Base-by-base conservation (phyloP, 441 rosid species). In the Flueggea neowawraea region DNA sequence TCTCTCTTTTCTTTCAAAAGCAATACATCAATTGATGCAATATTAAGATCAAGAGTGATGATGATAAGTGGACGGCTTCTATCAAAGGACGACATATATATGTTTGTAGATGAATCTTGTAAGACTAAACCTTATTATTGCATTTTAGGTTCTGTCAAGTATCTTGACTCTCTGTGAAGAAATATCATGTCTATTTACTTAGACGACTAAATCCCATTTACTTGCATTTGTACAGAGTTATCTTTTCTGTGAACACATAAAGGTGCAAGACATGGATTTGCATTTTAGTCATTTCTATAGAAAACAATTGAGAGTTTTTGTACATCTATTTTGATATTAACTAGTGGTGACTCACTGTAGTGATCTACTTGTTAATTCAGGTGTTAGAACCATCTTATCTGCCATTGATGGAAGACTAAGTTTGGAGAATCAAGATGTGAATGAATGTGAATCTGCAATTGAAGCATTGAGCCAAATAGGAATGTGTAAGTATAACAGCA, bases 381-480 rank as follows among this genome's bases (percentile, higher is more conserved):
- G 88, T 74, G 82, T 78, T 71, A 72, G 69, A 69, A 60, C 74
- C 59, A 68, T 88, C 74, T 72, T 93, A 69, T 82, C 86, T 58
- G 87, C 90, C 60, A 81, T 90, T 75, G 86, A 77, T 75, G 80
- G 75, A 62, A 77, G 84, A 62, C 75, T 93, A 54, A 80, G 71
- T 64, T 70, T 59, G 49, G 84, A 72, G 56, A 72, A 28, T 75
- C 75, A 73, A 73, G 86, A 87, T 73, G 7, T 69, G 31, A 77
- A 88, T 74, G 96, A 85, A 77, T 74, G 70, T 64, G 96, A 88
- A 85, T 75, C 84, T 71, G 93, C 93, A 61, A 72, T 93, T 72
- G 98, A 90, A 75, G 89, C 96, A 60, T 72, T 93, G 78, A 95
- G 96, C 69, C 89, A 83, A 71, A 84, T 90, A 60, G 98, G 97